Conservation (phyloP, 257 asterid genomes). For the Solanum chiquidenum region DNA sequence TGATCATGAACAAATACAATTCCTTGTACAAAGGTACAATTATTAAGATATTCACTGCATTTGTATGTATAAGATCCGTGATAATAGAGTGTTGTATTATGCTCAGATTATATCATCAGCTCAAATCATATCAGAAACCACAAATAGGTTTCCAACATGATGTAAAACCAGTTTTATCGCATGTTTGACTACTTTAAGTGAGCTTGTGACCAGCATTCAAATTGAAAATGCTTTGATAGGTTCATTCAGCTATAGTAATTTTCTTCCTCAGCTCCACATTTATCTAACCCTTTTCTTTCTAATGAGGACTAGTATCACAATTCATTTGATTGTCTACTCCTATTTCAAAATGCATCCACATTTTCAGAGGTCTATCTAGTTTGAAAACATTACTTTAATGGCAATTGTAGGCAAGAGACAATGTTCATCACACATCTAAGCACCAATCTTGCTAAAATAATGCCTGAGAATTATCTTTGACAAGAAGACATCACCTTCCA, state of each 20-base stretch:
- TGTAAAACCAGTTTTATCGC: background rate
- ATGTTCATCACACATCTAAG: background rate
- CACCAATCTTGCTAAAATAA: background rate
- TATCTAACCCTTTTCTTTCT: background rate
- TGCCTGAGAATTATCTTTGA: background rate
- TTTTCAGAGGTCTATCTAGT: background rate
- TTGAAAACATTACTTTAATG: background rate
- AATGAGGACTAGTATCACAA: background rate
- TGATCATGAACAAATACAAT: background rate
- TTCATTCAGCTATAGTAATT: background rate
- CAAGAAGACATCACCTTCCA: constrained; percentile 56
- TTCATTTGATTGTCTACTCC: background rate
- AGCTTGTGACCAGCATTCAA: background rate
- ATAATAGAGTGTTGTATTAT: background rate
- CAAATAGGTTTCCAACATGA: background rate
- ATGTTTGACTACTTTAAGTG: background rate
- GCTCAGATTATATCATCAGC: background rate
- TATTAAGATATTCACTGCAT: background rate
- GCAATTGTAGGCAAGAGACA: background rate
- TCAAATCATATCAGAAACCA: background rate
- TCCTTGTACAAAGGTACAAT: background rate
- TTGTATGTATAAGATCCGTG: background rate
- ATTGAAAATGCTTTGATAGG: background rate
- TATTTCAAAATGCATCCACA: background rate
- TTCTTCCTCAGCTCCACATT: background rate